These are phyloP conservation scores for Diaporthe sp. DNA, from an alignment of 2,329 filamentous ascomycete species.

Conservation along the genomic window DNA sequence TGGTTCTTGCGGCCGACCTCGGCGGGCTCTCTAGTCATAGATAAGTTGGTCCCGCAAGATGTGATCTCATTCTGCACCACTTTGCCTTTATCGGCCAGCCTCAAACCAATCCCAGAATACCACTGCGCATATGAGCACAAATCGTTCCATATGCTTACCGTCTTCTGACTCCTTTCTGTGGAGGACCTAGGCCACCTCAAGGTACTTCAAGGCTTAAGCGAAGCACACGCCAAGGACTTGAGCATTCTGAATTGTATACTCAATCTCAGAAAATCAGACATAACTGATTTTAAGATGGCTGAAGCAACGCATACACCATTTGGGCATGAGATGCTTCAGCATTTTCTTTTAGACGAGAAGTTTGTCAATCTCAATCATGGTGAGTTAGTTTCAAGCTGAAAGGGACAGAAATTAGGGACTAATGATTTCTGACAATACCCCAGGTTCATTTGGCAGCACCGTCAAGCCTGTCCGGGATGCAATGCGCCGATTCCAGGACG, in stretches of 20 bases:
- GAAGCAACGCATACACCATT: background rate
- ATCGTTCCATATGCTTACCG: background rate
- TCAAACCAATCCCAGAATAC: background rate
- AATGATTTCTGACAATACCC: background rate
- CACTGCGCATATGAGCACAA: constrained; percentile 25
- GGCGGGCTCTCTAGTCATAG: background rate
- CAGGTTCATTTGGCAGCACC: constrained; percentile 83
- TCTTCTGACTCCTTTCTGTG: background rate
- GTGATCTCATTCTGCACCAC: background rate
- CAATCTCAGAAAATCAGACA: background rate
- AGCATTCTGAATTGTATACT: fast-evolving
- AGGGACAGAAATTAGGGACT: background rate
- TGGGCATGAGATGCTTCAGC: background rate
- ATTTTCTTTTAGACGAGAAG: constrained; percentile 7
- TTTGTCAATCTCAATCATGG: constrained; percentile 2
- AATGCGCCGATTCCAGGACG: constrained; percentile 74
- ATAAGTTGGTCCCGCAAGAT: background rate
- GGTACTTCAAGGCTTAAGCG: background rate
- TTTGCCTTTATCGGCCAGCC: background rate
- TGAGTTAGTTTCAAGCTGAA: background rate
- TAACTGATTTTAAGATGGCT: background rate
- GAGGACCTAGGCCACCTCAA: background rate
- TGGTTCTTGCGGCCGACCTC: background rate
- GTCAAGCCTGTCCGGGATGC: constrained; percentile 74
- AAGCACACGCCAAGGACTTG: no score